A percentile compares a stretch with the other conserved stretches of the same genome.
These are phyloP conservation scores for Pestalotiopsis sp. DNA, from an alignment of 2,329 filamentous ascomycete genomes.

Conservation along the genomic window DNA sequence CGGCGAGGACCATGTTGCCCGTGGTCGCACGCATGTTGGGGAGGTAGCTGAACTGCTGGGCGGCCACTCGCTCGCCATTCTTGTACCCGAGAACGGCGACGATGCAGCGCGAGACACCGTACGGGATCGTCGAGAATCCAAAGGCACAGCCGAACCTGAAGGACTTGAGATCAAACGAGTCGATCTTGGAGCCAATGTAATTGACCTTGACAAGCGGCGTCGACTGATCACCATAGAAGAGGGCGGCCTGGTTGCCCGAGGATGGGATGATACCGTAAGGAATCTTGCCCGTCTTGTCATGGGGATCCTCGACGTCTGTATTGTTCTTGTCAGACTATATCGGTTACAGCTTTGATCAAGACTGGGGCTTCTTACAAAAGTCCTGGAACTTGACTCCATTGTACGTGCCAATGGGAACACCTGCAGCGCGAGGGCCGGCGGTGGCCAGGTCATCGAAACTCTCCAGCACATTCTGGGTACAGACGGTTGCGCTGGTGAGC, in stretches of 20 bases:
- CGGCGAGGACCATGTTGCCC: not conserved
- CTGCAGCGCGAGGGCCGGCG: not conserved
- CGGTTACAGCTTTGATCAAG: no score
- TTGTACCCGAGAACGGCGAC: not conserved
- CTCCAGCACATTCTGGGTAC: not conserved
- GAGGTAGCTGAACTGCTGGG: not conserved
- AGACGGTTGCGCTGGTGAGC: not conserved
- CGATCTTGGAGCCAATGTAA: not conserved
- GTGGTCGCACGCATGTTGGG: conserved; percentile 1
- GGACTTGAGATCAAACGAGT: not conserved
- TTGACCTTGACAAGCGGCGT: not conserved
- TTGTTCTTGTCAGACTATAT: not conserved
- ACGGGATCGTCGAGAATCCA: not conserved
- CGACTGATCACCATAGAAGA: not conserved
- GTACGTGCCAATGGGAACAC: not conserved
- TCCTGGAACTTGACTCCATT: conserved; percentile 7
- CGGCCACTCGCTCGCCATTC: not conserved
- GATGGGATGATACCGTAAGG: not conserved
- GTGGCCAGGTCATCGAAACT: not conserved
- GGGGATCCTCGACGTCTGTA: not conserved
- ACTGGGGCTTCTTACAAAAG: not conserved
- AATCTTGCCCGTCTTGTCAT: not conserved
- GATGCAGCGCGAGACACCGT: not conserved
- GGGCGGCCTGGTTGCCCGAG: not conserved
- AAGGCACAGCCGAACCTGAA: not conserved